Base-by-base conservation (phyloP, 192 early-diverging fungal species). In the Coemansia guatemalensis region DNA sequence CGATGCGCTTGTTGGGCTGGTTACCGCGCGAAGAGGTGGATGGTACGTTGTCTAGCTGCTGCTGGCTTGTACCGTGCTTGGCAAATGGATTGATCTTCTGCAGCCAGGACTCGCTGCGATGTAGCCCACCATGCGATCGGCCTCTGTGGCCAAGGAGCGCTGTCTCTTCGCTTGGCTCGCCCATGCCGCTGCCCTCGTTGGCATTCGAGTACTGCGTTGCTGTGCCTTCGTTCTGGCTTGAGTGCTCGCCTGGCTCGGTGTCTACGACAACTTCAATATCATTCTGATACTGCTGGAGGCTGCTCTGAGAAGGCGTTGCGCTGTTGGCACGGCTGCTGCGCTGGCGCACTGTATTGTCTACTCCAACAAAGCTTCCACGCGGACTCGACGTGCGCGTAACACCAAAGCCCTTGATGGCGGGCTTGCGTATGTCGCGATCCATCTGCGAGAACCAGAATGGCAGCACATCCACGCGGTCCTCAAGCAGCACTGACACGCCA, bases 391-490 rank as follows among this genome's bases (percentile, higher is more conserved):
- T 32, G 35, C 71, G 67, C 22, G 77, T 84, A 50, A 87, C 60
- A 52, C 75, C 85, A 58, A 77, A 84, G 18, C 64, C 69, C 73
- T 80, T 83, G 59, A 74, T 75, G 4, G 81, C 77, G 8, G 92
- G 91, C 74, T 92, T 93, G 56, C 92, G 93, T 58, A 97, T 97
- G 72, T 93, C 91, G 33, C 88, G 85, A 65, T 94, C 93, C 91
- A 98, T 93, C 74, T 96, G 95, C 29, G 92, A 89, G 54, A 95
- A 82, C 96, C 96, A 98, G 83, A 94, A 94, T 12, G 96, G 96
- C 25, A 96, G 85, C 52, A 95, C 83, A 24, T 87, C 83, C 33
- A 96, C 89, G 21, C 86, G 85, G 64, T 89, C 75, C 69, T 91
- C 91, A 20, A 94, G 82, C 53, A 98, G 80, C 5, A 93, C 93